phyloP scores from a whole-genome alignment of 345 rosid species.

The Populus pruinosa region DNA sequence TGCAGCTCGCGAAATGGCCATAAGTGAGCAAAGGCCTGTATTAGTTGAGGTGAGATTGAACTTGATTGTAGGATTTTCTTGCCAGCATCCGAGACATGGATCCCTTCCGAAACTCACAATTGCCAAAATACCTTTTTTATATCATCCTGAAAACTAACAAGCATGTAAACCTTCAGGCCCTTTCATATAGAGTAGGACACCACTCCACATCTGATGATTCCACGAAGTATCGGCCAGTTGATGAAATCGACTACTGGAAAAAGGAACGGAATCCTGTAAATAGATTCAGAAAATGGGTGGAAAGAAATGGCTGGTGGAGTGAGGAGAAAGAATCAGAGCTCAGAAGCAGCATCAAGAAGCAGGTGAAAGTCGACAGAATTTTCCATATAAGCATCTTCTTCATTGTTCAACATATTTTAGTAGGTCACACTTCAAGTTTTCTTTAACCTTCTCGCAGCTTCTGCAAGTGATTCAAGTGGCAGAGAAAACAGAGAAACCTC shows the following conservation, averaged over 20 bases:
- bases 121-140: background rate
- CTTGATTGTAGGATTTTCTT: background rate
- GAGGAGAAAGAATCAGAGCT: constrained; percentile 55
- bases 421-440: background rate
- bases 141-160: background rate
- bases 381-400: background rate
- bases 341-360: constrained; percentile 53
- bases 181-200: constrained; percentile 85
- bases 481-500: constrained; percentile 68
- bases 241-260: constrained; percentile 77
- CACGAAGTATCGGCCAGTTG: constrained; percentile 67
- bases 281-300: constrained; percentile 71
- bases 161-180: constrained; percentile 45
- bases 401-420: background rate
- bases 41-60: constrained; percentile 58
- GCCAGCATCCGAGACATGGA: background rate
- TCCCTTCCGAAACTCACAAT: background rate
- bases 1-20: constrained; percentile 73
- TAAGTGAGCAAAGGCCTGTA: constrained; percentile 65
- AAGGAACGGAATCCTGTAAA: constrained; percentile 53
- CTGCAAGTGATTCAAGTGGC: constrained; percentile 71
- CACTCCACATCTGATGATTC: constrained; percentile 97
- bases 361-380: constrained; percentile 41
- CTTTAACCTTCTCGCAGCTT: constrained; percentile 40
- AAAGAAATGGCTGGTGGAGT: constrained; percentile 77